Evolutionary conservation across 768 basidiomycete genomes (phyloP), one percentile per base, ranked within the genome.

Genomic region (Chlorophyllum brunneum): DNA sequence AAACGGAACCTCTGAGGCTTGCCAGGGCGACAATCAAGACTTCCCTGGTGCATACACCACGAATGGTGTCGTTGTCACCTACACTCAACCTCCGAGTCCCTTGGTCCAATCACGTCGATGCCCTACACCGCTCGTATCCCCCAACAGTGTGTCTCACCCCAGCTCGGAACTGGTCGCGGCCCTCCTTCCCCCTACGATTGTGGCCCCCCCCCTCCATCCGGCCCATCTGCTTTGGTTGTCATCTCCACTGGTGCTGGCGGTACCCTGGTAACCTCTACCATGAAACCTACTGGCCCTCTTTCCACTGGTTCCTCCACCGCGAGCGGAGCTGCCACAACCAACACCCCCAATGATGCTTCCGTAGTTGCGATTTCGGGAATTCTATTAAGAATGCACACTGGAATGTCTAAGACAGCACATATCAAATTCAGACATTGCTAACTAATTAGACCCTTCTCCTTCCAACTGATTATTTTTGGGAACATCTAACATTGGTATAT

Each of bases 1-100:
- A 42, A 70, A 82, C 39, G 78, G 76, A 26, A 70, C 72, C 0
- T 92, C 87, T 68, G 79, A 82, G 54, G 68, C 74, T 5, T 92
- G 90, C 69, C 62, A 77, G 8, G 81, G 82, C 20, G 85, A 88
- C 16, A 70, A 79, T 61, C 81, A 83, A 71, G 72, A 74, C 13
- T 74, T 73, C 46, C 81, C 82, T 6, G 88, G 87, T n/a, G 49
- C 68, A 18, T 75, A 73, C 57, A 70, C 69, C 11, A 31, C 54
- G 2, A 58, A 64, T 47, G 80, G 82, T 29, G 55, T 31, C 0
- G 59, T 62, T 36, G 56, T 64, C 53, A 73, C 71, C 10, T 76
- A 71, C 62, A 60, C 56, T 10, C 73, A 76, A 58, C 74, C 72
- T 66, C 66, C 5, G 72, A 71, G 59, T 63, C 59, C 26, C 65